Conservation (phyloP, 2,329 filamentous ascomycete species). For the Parastagonospora nodorum region DNA sequence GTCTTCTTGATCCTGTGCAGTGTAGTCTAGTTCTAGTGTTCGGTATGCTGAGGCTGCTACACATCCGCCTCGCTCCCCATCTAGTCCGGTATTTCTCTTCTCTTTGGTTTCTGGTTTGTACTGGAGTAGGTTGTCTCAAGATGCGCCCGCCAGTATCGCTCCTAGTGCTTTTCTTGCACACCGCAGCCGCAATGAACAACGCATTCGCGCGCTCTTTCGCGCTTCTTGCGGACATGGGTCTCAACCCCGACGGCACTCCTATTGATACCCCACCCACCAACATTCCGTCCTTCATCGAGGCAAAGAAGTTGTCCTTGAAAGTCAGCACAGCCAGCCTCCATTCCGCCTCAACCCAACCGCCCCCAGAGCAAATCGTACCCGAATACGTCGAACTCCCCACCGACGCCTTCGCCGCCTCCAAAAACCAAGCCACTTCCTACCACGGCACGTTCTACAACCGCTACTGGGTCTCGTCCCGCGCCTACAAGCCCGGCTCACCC, state of each 20-base stretch:
- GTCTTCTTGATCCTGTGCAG: no score
- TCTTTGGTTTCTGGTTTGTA: background rate
- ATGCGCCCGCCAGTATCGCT: constrained; percentile 28
- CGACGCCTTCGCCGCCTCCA: constrained; percentile 41
- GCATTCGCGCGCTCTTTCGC: constrained; percentile 27
- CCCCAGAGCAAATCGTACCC: constrained; percentile 20
- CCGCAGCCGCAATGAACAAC: constrained; percentile 24
- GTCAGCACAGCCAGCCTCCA: constrained; percentile 2
- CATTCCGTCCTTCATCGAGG: background rate
- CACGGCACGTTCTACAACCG: constrained; percentile 43
- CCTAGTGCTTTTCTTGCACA: constrained; percentile 29
- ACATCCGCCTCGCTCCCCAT: no score
- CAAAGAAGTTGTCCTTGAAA: background rate
- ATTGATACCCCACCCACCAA: constrained; percentile 9
- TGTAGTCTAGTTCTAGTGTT: no score
- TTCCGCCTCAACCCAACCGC: background rate
- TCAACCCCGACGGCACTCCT: constrained; percentile 37
- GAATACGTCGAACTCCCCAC: constrained; percentile 46
- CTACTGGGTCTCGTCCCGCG: constrained; percentile 42
- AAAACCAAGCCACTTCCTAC: constrained; percentile 18
- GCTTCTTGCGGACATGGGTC: constrained; percentile 39
- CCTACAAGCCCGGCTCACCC: constrained; percentile 44
- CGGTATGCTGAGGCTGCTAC: no score
- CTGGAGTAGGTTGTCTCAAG: background rate
- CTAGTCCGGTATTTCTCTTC: no score